A percentile compares a stretch with the other conserved stretches of the same genome.
Evolutionary conservation across 73 alveolate genomes (phyloP).

Genomic region (Paramecium sexaurelia): DNA sequence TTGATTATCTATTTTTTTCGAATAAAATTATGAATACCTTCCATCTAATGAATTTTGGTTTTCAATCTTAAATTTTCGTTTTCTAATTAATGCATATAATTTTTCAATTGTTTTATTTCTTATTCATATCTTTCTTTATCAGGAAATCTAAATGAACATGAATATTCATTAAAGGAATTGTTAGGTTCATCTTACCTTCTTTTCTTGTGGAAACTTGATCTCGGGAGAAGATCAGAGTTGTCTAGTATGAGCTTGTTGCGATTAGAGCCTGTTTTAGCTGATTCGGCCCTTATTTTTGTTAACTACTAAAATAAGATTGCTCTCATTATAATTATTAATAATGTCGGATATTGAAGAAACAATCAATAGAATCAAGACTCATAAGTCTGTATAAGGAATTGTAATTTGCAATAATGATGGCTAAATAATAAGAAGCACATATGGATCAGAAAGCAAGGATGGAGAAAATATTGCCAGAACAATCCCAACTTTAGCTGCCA

Average conservation of each 20-base stretch:
- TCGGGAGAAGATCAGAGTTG: neutral
- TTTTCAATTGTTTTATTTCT: neutral
- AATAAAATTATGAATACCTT: neutral
- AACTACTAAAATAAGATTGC: neutral
- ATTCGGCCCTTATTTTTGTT: neutral
- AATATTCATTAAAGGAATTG: neutral
- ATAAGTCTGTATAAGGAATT: conserved; percentile 76
- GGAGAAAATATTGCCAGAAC: conserved; percentile 71
- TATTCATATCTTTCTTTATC: conserved; percentile 26
- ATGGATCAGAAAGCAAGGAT: conserved; percentile 48
- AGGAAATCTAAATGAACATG: neutral
- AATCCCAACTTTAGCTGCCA: conserved; percentile 66
- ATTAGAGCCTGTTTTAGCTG: neutral
- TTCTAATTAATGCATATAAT: neutral
- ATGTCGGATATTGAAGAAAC: conserved; percentile 81
- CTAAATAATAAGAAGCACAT: conserved; percentile 59
- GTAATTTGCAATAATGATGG: conserved; percentile 74
- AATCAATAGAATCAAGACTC: conserved; percentile 75
- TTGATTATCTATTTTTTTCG: neutral
- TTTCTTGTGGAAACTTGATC: neutral
- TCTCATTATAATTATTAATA: conserved; percentile 34
- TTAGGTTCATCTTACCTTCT: neutral
- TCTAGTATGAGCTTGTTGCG: neutral
- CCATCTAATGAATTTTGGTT: conserved; percentile 40
- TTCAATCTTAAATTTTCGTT: neutral